A percentile compares a stretch with the other conserved stretches of the same genome.
phyloP scores from a whole-genome alignment of 768 basidiomycete species.

The Termitomyces sp. region DNA sequence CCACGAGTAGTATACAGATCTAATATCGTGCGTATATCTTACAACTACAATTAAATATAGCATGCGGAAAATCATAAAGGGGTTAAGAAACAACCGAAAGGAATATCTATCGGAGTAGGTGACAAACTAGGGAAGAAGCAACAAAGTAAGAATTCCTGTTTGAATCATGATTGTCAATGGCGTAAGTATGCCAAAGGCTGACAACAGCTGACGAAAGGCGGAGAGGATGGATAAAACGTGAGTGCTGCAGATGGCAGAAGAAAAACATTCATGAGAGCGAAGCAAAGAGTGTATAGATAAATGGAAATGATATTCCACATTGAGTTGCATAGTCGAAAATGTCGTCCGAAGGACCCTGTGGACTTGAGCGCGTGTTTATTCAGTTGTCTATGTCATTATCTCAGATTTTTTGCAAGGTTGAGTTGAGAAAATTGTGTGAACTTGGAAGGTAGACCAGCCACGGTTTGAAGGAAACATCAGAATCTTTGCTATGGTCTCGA shows the following conservation, averaged over 20 bases:
- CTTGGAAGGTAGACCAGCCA: background rate
- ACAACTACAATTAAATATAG: background rate
- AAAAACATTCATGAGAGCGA: background rate
- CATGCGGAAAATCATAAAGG: background rate
- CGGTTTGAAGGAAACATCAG: background rate
- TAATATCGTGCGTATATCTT: background rate
- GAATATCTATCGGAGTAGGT: background rate
- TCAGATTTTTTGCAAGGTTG: background rate
- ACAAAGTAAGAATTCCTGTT: background rate
- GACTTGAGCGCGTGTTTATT: background rate
- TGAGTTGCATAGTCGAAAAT: background rate
- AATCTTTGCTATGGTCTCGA: background rate
- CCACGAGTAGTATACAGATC: background rate
- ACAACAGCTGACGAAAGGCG: background rate
- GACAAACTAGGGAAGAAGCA: background rate
- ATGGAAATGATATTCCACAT: background rate
- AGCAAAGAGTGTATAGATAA: background rate
- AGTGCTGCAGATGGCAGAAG: background rate
- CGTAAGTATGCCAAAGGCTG: background rate
- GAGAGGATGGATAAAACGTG: background rate
- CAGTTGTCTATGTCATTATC: background rate
- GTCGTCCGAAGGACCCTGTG: background rate
- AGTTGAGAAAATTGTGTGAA: too few relatives aligned
- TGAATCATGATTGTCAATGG: too few relatives aligned
- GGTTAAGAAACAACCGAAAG: too few relatives aligned